Evolutionary conservation across 2,329 filamentous ascomycete species (phyloP).

Genomic region (Fusarium transvaalense): DNA sequence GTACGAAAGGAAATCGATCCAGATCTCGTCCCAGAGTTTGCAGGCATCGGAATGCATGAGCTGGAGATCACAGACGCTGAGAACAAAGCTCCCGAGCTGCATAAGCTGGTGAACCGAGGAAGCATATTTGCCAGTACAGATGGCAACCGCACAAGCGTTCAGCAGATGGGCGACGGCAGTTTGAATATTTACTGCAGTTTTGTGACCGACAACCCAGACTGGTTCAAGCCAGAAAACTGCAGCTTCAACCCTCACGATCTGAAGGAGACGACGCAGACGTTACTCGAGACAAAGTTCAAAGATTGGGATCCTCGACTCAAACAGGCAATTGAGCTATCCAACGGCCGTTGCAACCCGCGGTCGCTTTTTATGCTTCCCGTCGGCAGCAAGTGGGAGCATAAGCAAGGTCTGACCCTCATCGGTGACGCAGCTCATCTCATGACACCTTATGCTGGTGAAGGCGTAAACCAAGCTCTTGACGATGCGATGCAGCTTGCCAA

Average conservation of each 20-base stretch:
- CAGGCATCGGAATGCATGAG: slow-evolving; percentile 59
- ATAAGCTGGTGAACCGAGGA: slow-evolving; percentile 61
- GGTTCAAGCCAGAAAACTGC: slow-evolving; percentile 55
- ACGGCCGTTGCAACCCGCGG: slow-evolving; percentile 56
- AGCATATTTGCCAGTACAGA: slow-evolving; percentile 60
- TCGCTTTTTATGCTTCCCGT: slow-evolving; percentile 67
- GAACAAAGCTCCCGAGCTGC: slow-evolving; percentile 57
- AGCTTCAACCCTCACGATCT: slow-evolving; percentile 59
- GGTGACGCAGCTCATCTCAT: slow-evolving; percentile 73
- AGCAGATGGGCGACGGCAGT: slow-evolving; percentile 62
- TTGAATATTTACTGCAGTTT: slow-evolving; percentile 57
- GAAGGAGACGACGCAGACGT: slow-evolving; percentile 53
- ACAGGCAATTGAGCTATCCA: slow-evolving; percentile 57
- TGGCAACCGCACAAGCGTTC: slow-evolving; percentile 55
- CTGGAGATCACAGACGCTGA: slow-evolving; percentile 58
- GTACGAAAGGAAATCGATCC: slow-evolving; percentile 52
- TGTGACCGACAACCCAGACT: slow-evolving; percentile 56
- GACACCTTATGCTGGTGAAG: slow-evolving; percentile 69
- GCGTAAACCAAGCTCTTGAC: slow-evolving; percentile 69
- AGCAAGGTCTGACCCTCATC: slow-evolving; percentile 64
- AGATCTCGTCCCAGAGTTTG: slow-evolving; percentile 58
- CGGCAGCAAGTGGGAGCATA: slow-evolving; percentile 61
- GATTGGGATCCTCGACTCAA: slow-evolving; percentile 60
- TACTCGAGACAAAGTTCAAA: slow-evolving; percentile 53
- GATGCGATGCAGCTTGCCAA: slow-evolving; percentile 65